Conservation (phyloP, 1,139 yeast genomes). For the Hansenula sp. region DNA sequence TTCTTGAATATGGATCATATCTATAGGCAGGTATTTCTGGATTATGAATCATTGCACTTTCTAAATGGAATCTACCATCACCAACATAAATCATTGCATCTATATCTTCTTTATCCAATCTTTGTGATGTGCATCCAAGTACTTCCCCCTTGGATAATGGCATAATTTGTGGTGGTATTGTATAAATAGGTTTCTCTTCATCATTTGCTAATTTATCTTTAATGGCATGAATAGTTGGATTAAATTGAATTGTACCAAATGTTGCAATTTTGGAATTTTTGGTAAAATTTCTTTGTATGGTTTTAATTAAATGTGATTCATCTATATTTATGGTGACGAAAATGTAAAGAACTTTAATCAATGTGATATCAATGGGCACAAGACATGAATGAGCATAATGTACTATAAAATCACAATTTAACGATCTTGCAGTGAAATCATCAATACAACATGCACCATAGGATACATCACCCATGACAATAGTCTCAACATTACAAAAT, state of each 20-base stretch:
- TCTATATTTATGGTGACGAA: constrained; percentile 93
- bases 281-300: constrained; percentile 66
- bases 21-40: constrained; percentile 89
- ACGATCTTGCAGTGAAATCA: constrained; percentile 88
- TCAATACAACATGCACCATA: constrained; percentile 99
- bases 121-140: constrained; percentile 91
- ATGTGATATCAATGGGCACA: constrained; percentile 90
- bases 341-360: constrained; percentile 86
- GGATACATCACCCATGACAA: constrained; percentile 98
- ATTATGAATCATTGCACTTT: constrained; percentile 95
- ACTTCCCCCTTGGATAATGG: constrained; percentile 97
- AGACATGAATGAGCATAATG: constrained; percentile 98
- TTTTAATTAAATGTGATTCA: constrained; percentile 72
- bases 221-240: constrained; percentile 85
- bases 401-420: constrained; percentile 90
- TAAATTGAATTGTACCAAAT: constrained; percentile 95
- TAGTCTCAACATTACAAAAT: constrained; percentile 80
- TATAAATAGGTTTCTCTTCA: constrained; percentile 45
- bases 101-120: constrained; percentile 55
- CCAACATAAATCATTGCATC: constrained; percentile 90
- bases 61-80: constrained; percentile 94
- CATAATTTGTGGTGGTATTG: constrained; percentile 84
- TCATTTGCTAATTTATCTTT: constrained; percentile 52
- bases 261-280: constrained; percentile 63
- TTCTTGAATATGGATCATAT: constrained; percentile 91